Conservation (phyloP, 306 rosid species). For the Prunus mume region DNA sequence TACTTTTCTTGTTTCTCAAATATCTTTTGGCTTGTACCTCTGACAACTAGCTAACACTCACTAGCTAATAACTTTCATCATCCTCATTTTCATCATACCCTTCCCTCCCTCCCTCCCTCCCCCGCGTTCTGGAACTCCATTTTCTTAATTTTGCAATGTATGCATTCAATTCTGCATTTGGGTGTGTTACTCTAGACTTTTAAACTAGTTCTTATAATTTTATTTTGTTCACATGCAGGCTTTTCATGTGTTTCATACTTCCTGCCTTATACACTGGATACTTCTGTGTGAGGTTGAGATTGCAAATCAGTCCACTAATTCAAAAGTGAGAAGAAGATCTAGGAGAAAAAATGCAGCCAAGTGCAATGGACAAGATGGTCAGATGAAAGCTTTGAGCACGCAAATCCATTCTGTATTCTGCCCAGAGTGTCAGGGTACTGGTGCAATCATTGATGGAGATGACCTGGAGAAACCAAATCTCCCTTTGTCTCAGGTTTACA, state of each 20-base stretch:
- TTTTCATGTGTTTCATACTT: conserved; percentile 79
- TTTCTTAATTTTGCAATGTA: conserved; percentile 2
- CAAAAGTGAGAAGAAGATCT: conserved; percentile 43
- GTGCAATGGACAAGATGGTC: conserved; percentile 36
- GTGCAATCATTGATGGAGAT: conserved; percentile 42
- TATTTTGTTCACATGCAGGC: conserved; percentile 45
- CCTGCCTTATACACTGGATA: conserved; percentile 85
- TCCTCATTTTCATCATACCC: background rate
- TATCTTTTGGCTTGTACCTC: no score
- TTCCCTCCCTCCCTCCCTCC: background rate
- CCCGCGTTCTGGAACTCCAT: conserved; percentile 11
- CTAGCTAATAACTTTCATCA: background rate
- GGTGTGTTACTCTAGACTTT: background rate
- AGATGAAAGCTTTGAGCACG: conserved; percentile 25
- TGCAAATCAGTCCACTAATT: conserved; percentile 37
- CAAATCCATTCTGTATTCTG: conserved; percentile 57
- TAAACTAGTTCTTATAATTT: conserved; percentile 2
- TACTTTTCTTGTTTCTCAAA: no score
- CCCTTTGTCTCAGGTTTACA: conserved; percentile 60
- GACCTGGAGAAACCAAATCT: conserved; percentile 49
- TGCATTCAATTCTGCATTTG: conserved; percentile 2
- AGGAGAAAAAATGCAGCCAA: conserved; percentile 51
- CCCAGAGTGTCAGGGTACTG: conserved; percentile 96
- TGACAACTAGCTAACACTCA: no score
- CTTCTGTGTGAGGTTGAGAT: conserved; percentile 70